These are phyloP conservation scores for Blastocrithidia nonstop DNA, from an alignment of 208 protist species.

Conservation along the genomic window DNA sequence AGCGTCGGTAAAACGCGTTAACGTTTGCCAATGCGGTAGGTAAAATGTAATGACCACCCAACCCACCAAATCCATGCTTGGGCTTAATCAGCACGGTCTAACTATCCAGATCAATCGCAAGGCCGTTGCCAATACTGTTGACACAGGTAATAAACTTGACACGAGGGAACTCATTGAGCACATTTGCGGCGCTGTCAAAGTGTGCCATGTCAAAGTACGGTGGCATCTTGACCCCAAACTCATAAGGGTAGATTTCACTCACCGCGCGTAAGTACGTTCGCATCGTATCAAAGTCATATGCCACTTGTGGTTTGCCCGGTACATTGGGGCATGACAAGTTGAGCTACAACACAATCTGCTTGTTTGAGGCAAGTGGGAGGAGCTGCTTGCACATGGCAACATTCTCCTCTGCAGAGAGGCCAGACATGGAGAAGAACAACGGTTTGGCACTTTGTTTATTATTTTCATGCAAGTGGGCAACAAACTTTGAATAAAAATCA, in stretches of 20 bases:
- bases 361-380: constrained; percentile 26
- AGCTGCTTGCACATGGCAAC: constrained; percentile 44
- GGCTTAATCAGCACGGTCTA: constrained; percentile 77
- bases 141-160: constrained; percentile 78
- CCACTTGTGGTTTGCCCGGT: constrained; percentile 79
- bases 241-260: constrained; percentile 36
- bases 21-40: constrained; percentile 84
- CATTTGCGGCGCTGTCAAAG: constrained; percentile 64
- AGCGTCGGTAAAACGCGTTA: constrained; percentile 76
- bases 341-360: constrained; percentile 59
- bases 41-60: constrained; percentile 66
- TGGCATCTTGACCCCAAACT: constrained; percentile 82
- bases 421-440: constrained; percentile 73
- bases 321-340: constrained; percentile 85
- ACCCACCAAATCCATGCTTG: constrained; percentile 76
- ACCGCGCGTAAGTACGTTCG: constrained; percentile 40
- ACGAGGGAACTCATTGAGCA: constrained; percentile 71
- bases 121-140: constrained; percentile 80
- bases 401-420: constrained; percentile 65
- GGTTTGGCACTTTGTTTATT: constrained; percentile 62
- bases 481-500: constrained; percentile 63
- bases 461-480: constrained; percentile 24
- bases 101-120: constrained; percentile 67
- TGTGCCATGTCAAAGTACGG: constrained; percentile 84
- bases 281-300: constrained; percentile 74